These are phyloP conservation scores for Macrolepiota fuliginosa DNA, from an alignment of 768 basidiomycete species.

Conservation along the genomic window DNA sequence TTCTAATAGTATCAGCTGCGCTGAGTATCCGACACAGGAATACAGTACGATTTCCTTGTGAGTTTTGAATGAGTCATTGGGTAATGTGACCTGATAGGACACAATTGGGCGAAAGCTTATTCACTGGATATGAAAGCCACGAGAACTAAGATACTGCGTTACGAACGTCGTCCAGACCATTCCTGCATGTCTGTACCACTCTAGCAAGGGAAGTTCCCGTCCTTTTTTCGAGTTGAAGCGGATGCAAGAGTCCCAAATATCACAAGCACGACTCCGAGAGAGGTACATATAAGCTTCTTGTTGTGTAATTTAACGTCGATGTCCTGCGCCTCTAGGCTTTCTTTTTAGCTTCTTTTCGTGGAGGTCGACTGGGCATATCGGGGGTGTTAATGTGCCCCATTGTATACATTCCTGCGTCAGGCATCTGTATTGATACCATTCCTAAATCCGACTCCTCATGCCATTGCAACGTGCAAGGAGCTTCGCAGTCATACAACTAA, in stretches of 20 bases:
- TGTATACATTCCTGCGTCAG: not conserved
- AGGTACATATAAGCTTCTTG: not conserved
- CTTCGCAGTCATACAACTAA: not conserved
- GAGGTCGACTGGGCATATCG: not conserved
- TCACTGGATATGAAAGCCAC: constrained; percentile 3
- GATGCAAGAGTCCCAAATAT: not conserved
- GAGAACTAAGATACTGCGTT: not conserved
- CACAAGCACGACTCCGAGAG: not conserved
- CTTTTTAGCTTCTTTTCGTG: not conserved
- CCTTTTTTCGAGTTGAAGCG: not conserved
- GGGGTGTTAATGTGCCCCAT: not conserved
- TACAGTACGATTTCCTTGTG: not conserved
- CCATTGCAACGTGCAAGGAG: constrained; percentile 3
- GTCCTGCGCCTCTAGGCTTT: not conserved
- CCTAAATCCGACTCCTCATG: constrained; percentile 3
- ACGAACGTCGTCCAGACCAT: not conserved
- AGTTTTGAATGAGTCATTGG: not conserved
- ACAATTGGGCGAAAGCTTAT: not conserved
- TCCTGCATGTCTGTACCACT: not conserved
- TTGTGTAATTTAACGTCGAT: constrained; percentile 1
- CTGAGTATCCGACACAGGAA: not conserved
- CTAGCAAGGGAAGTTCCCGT: not conserved
- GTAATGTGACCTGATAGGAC: not conserved
- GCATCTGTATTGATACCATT: not conserved
- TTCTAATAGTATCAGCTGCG: not conserved